Evolutionary conservation across 2,329 filamentous ascomycete species (phyloP), one percentile per base, ranked within the genome.

Genomic region (Onygena corvina): DNA sequence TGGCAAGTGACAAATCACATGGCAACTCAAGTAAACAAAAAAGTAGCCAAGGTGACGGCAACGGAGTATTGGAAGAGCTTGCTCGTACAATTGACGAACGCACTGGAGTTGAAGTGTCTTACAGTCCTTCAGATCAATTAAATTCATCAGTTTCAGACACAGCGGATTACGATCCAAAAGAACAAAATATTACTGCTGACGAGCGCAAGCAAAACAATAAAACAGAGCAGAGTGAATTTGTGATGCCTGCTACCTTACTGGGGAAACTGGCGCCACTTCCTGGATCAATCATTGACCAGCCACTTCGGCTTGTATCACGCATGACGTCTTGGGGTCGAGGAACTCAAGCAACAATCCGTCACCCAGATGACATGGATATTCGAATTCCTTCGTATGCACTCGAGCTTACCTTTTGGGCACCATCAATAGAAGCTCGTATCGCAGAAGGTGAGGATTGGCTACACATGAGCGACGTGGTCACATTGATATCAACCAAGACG

Each of bases 321-420:
- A 67, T 86, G 56, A 79, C 82, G 0, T 83, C 81, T 0, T 96
- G 87, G 80, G 90, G 90, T 25, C 80, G 90, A 21, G 77, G 77
- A 0, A 70, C 67, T 0, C 71, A 75, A 16, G 89, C 87, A 58
- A 90, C 83, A 0, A 67, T 81, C 25, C 71, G 81, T 2, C 86
- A 88, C 58, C 66, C 75, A 1, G 71, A 81, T 44, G 68, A 65
- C 25, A 67, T 70, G 20, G 86, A 95, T 56, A 75, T 72, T 1
- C 81, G 81, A 12, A 79, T 96, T 30, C 86, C 89, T 1, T 90
- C 90, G 61, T 81, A 82, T 54, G 87, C 86, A 0, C 79, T 94
- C 57, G 83, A 85, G 58, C 71, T 95, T 31, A 72, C 86, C 29
- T 77, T 92, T 25, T 87, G 83, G 75, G 80, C 77, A 49, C 75